Base-by-base conservation (phyloP, 2,329 filamentous ascomycete genomes). In the Waltergamsia citrina region DNA sequence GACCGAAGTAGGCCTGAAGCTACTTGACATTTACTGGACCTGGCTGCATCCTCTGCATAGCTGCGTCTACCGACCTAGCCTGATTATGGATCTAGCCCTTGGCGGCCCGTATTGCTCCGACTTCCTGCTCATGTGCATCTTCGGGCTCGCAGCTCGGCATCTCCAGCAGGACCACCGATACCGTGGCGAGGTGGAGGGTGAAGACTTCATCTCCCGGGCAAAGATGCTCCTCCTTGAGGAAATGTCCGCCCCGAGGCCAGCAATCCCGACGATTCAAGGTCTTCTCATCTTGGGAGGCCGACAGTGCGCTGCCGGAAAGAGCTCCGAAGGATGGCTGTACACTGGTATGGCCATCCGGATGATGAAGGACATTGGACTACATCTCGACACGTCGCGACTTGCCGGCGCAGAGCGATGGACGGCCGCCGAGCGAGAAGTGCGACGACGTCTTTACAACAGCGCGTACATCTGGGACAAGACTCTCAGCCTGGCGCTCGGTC, bases 401-500 rank as follows among this genome's bases (percentile, higher is more conserved):
- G 38, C 42, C 4, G 14, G 31, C 5, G 17, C 44, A 2, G 38
- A 45, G 14, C 24, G 34, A 14, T 46, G 39, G 43, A 45, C 43
- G 0, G 36, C 44, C 3, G 35, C 41, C n/a, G 43, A 46, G 30
- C 32, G 32, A 6, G 44, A 46, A 25, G 38, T 36, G 5, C 29
- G 43, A n/a, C 45, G 45, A 24, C 31, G 44, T 4, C 15, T 46
- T 3, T 45, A 45, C 33, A 45, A 45, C 30, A 36, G 41, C 1
- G 43, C 44, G 4, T 46, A 45, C 19, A 38, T 45, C 20, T 46
- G 43, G 43, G 43, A 46, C 12, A 46, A 46, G 26, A 45, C 43
- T 1, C 20, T 46, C 15, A 45, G 43, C 19, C 41, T 46, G 9
- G 39, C 42, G 2, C 31, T 46, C 3, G 43, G 43, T 3, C 41